These are phyloP conservation scores for Balakata baccata DNA, from an alignment of 345 rosid species.

Conservation along the genomic window DNA sequence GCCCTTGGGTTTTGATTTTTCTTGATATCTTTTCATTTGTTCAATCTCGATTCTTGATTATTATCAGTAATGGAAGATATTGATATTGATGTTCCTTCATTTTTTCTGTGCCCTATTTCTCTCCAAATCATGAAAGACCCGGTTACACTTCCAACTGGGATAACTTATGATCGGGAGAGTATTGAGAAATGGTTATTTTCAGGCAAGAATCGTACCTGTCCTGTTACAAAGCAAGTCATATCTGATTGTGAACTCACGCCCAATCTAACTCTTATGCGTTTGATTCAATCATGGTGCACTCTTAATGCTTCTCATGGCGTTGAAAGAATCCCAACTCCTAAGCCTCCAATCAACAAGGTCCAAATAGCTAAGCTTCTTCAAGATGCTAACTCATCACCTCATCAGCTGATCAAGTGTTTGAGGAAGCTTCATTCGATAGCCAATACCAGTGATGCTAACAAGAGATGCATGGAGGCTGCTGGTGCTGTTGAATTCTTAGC, in stretches of 20 bases:
- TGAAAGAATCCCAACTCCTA: slow-evolving; percentile 88
- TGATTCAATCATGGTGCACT: slow-evolving; percentile 92
- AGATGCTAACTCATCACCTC: slow-evolving; percentile 42
- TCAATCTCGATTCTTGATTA: too few relatives aligned
- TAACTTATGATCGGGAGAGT: slow-evolving; percentile 65
- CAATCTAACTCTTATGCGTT: slow-evolving; percentile 77
- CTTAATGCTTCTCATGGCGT: slow-evolving; percentile 73
- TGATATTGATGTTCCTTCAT: slow-evolving; percentile 60
- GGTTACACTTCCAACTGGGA: slow-evolving; percentile 56
- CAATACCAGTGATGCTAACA: slow-evolving; percentile 51
- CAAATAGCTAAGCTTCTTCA: slow-evolving; percentile 57
- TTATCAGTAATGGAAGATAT: slow-evolving; percentile 49
- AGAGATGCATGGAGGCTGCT: slow-evolving; percentile 62
- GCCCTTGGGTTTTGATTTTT: slow-evolving; percentile 8
- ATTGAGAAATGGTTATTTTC: slow-evolving; percentile 66
- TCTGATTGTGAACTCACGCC: slow-evolving; percentile 64
- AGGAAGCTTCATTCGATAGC: slow-evolving; percentile 50
- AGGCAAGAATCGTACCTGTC: slow-evolving; percentile 50
- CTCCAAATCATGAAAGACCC: slow-evolving; percentile 75
- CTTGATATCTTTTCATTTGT: not conserved
- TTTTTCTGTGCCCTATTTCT: slow-evolving; percentile 70
- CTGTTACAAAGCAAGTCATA: slow-evolving; percentile 66
- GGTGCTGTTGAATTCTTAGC: slow-evolving; percentile 71
- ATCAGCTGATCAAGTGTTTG: slow-evolving; percentile 46
- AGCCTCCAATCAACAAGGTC: slow-evolving; percentile 52